phyloP scores from a whole-genome alignment of 306 rosid genomes.

The Rosa lucieae region DNA sequence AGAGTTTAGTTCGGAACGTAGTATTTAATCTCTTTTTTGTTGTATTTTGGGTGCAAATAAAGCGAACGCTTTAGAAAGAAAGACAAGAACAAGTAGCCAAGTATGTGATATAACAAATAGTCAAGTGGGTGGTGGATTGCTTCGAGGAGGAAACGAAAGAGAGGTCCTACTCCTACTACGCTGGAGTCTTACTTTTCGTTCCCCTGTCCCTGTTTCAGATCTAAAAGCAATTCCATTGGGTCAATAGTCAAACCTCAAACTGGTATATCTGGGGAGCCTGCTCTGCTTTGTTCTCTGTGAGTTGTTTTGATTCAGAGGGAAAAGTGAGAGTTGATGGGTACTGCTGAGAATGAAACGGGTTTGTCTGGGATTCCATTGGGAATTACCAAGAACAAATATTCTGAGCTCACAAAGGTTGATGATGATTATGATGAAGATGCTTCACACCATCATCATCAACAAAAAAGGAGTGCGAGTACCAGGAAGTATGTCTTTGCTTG shows the following conservation, averaged over 20 bases:
- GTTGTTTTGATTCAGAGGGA: neutral
- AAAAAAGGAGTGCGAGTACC: constrained; percentile 40
- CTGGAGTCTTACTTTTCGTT: neutral
- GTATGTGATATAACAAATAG: neutral
- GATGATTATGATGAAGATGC: constrained; percentile 25
- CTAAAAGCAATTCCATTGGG: neutral
- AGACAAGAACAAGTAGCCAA: no score
- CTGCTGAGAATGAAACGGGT: constrained; percentile 63
- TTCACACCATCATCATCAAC: constrained; percentile 38
- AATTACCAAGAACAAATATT: constrained; percentile 72
- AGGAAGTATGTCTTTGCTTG: constrained; percentile 81
- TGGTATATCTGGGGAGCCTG: neutral
- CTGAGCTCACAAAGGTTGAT: constrained; percentile 53
- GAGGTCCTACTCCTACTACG: neutral
- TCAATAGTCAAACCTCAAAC: neutral
- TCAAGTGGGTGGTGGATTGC: neutral
- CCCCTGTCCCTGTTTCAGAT: constrained; percentile 2
- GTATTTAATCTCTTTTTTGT: no score
- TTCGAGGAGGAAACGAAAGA: neutral
- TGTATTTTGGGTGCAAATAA: no score
- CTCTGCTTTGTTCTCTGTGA: neutral
- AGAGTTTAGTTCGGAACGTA: no score
- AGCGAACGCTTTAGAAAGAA: no score
- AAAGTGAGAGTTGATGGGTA: constrained; percentile 22
- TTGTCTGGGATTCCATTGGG: constrained; percentile 68